Conservation (phyloP, 202 grass and related monocot genomes). For the Setaria viridis region DNA sequence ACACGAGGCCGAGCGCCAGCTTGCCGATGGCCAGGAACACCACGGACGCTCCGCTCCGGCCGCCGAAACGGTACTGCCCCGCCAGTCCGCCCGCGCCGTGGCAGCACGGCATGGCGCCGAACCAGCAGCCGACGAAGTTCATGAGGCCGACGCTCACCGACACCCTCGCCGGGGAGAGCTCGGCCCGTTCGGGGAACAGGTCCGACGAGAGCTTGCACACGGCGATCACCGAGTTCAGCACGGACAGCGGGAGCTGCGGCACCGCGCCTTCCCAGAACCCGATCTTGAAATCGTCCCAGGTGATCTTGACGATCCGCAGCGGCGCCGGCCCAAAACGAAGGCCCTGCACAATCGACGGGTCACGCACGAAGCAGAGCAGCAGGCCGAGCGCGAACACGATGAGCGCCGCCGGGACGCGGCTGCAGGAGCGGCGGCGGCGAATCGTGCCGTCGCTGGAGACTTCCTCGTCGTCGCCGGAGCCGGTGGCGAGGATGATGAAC, state of each 20-base stretch:
- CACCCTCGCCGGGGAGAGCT: conserved; percentile 72
- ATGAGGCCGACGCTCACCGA: conserved; percentile 83
- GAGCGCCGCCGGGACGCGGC: conserved; percentile 57
- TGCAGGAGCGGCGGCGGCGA: conserved; percentile 28
- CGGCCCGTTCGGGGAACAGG: conserved; percentile 65
- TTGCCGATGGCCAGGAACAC: conserved; percentile 78
- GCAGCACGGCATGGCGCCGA: conserved; percentile 85
- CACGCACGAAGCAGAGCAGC: conserved; percentile 65
- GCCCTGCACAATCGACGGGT: conserved; percentile 60
- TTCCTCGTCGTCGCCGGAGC: conserved; percentile 66
- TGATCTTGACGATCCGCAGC: conserved; percentile 56
- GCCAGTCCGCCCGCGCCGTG: conserved; percentile 82
- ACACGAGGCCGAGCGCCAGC: conserved; percentile 66
- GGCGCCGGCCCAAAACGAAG: conserved; percentile 68
- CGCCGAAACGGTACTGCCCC: conserved; percentile 88
- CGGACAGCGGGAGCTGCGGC: conserved; percentile 82
- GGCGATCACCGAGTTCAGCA: conserved; percentile 86
- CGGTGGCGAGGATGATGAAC: conserved; percentile 69
- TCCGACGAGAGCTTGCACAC: conserved; percentile 95
- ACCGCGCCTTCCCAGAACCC: conserved; percentile 75
- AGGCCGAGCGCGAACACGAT: conserved; percentile 71
- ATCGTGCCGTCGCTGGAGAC: background rate
- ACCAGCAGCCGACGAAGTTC: conserved; percentile 91
- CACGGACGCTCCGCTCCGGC: conserved; percentile 82
- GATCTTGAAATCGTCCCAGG: conserved; percentile 78